Base-by-base conservation (phyloP, 179 eudicot genomes). In the Amaranthus tricolor region DNA sequence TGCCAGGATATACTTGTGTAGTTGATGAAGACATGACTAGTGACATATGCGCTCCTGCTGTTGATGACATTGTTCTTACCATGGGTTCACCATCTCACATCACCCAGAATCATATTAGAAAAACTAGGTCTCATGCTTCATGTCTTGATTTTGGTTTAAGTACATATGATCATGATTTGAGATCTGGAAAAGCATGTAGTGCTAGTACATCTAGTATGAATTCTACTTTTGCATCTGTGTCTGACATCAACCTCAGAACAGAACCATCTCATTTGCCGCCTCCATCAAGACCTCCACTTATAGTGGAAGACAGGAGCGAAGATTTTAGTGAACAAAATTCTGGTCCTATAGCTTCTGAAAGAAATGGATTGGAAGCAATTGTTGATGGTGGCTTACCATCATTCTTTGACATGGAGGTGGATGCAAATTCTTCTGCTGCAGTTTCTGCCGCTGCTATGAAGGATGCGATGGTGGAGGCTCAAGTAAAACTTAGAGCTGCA, bases 391-490 rank as follows among this genome's bases (percentile, higher is more conserved):
- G 68, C 69, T 84, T 86, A 51, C 89, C 88, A 56, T 78, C 86
- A 74, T 90, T 77, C 76, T 88, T 84, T 86, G 96, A 93, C 77
- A 89, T 86, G 80, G 94, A 90, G 74, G 81, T 84, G 53, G 89
- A 89, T 83, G 86, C 89, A 73, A 83, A 86, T 58, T 81, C 91
- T 66, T 89, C 91, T 72, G 90, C 88, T 53, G 84, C 88, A 11
- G 88, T 79, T 74, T 88, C 91, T 77, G 90, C 88, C 80, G 93
- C 88, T 51, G 90, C 90, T 47, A 85, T 86, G 83, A 88, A 83
- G 78, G 86, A 89, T 77, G 93, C 82, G 71, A 89, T 89, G 91
- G 86, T 82, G 76, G 88, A 74, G 73, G 90, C 94, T 80, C 86
- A 87, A 78, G 82, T 76, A 54, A 89, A 90, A 75, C 87, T 86